Evolutionary conservation across 495 filamentous ascomycete genomes (phyloP).

Genomic region (Penicillium roqueforti): DNA sequence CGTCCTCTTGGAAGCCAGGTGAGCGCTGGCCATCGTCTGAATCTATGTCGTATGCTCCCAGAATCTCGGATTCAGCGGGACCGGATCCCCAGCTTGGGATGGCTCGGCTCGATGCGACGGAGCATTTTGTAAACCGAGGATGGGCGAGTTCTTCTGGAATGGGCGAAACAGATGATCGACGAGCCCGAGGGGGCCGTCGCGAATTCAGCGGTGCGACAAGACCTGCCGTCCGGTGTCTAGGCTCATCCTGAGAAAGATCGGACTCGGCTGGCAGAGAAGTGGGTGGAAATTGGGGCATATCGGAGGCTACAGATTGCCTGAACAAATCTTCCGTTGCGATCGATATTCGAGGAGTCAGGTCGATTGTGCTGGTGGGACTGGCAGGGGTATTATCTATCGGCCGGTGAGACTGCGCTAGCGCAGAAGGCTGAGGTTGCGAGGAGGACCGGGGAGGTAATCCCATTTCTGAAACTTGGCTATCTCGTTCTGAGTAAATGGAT

Average conservation of each 20-base stretch:
- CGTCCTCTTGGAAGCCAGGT: conserved; percentile 41
- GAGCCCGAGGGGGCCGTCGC: conserved; percentile 25
- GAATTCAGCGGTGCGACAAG: conserved; percentile 27
- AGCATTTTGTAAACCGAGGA: conserved; percentile 49
- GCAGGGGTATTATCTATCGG: conserved; percentile 30
- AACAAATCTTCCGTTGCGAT: conserved; percentile 33
- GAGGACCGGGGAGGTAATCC: conserved; percentile 44
- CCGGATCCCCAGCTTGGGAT: conserved; percentile 70
- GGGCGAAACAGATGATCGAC: conserved; percentile 75
- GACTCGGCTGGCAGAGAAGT: conserved; percentile 17
- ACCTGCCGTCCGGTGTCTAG: conserved; percentile 19
- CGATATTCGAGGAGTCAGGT: conserved; percentile 28
- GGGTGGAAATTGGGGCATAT: conserved; percentile 39
- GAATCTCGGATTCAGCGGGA: conserved; percentile 44
- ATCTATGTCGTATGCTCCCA: conserved; percentile 37
- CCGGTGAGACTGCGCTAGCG: conserved; percentile 20
- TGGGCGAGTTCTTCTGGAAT: conserved; percentile 77
- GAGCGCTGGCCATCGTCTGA: conserved; percentile 38
- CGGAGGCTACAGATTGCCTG: conserved; percentile 38
- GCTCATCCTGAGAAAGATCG: conserved; percentile 8
- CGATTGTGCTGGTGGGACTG: conserved; percentile 28
- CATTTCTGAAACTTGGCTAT: conserved; percentile 50
- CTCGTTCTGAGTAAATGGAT: conserved; percentile 44
- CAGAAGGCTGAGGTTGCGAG: conserved; percentile 44
- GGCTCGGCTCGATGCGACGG: conserved; percentile 76